These are phyloP conservation scores for Beauveria rudraprayagi DNA, from an alignment of 2,329 filamentous ascomycete genomes.

Conservation along the genomic window DNA sequence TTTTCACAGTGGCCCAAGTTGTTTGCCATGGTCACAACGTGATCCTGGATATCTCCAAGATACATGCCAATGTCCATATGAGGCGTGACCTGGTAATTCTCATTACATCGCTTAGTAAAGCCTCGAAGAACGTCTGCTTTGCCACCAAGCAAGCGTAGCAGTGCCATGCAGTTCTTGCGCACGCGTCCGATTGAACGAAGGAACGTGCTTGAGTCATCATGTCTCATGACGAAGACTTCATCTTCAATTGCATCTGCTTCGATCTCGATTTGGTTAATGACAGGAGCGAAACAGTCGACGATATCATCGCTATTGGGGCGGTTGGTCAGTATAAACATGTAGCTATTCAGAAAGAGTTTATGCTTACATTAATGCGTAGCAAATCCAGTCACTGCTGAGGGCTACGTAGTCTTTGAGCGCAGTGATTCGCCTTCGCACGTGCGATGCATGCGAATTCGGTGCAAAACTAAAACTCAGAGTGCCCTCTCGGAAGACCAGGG, in stretches of 20 bases:
- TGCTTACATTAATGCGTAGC: conserved; percentile 88
- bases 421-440: conserved; percentile 85
- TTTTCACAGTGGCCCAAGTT: conserved; percentile 95
- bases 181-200: conserved; percentile 81
- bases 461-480: conserved; percentile 91
- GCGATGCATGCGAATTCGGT: conserved; percentile 76
- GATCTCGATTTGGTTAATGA: conserved; percentile 77
- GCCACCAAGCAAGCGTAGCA: conserved; percentile 86
- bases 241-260: conserved; percentile 94
- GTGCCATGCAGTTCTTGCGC: conserved; percentile 88
- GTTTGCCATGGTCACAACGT: conserved; percentile 98
- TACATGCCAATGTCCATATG: conserved; percentile 96
- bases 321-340: conserved; percentile 18
- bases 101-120: conserved; percentile 98
- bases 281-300: conserved; percentile 87
- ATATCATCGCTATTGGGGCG: conserved; percentile 70
- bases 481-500: conserved; percentile 92
- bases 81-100: conserved; percentile 90
- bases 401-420: conserved; percentile 91
- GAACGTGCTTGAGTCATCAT: conserved; percentile 82
- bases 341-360: background rate
- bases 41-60: conserved; percentile 94
- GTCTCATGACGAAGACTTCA: conserved; percentile 83
- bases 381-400: conserved; percentile 96
- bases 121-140: conserved; percentile 98